These are phyloP conservation scores for Coprinopsis cinerea DNA, from an alignment of 768 basidiomycete species.

Conservation along the genomic window DNA sequence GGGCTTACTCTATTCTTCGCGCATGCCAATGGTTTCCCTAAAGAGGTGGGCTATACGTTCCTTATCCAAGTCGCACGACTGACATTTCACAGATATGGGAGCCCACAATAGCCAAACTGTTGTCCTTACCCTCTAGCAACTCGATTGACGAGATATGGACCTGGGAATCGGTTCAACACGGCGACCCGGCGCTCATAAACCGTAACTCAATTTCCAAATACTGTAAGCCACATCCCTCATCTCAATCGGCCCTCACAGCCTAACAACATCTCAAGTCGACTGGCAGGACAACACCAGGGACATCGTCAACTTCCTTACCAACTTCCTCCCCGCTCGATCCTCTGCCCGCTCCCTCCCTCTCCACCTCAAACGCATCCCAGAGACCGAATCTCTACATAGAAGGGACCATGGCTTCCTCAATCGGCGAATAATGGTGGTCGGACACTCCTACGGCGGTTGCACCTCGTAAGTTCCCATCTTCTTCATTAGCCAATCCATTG, in stretches of 20 bases:
- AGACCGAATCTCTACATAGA: constrained; percentile 36
- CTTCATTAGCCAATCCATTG: not conserved
- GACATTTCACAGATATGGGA: constrained; percentile 64
- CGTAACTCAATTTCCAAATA: constrained; percentile 36
- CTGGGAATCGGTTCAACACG: constrained; percentile 82
- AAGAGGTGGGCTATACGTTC: constrained; percentile 54
- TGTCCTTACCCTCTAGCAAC: constrained; percentile 34
- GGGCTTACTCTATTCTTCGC: constrained; percentile 70
- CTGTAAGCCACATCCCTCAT: not conserved
- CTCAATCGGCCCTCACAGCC: not conserved
- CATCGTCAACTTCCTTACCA: constrained; percentile 65
- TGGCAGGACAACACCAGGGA: constrained; percentile 79
- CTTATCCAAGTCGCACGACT: not conserved
- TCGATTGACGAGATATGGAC: constrained; percentile 68
- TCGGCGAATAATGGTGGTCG: constrained; percentile 61
- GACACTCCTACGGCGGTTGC: constrained; percentile 84
- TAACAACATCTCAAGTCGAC: constrained; percentile 43
- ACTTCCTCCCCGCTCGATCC: constrained; percentile 51
- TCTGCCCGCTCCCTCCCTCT: constrained; percentile 38
- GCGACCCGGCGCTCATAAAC: constrained; percentile 78
- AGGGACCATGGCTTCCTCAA: constrained; percentile 39
- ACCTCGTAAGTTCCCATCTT: constrained; percentile 46
- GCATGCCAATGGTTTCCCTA: constrained; percentile 86
- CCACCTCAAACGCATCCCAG: constrained; percentile 45
- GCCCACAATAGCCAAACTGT: constrained; percentile 48